Base-by-base conservation (phyloP, 1,284 basidiomycete genomes). In the Porodaedalea pini region DNA sequence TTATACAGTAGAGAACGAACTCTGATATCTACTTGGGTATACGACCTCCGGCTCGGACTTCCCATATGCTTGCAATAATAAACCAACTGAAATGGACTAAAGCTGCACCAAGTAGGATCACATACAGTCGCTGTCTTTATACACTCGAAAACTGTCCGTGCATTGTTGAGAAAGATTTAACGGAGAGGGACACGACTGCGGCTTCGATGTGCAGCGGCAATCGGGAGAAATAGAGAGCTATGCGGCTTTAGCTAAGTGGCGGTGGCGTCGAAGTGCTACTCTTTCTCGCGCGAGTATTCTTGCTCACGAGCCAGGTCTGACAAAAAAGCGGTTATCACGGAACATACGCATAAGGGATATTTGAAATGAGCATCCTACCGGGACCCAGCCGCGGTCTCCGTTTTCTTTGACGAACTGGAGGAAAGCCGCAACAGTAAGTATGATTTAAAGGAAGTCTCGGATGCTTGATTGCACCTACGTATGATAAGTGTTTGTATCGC, bases 401-500 rank as follows among this genome's bases (percentile, higher is more conserved):
- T 68, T 72, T 7, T 73, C 71, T 57, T 76, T 72, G 61, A 79
- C 74, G 27, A 75, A 68, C 62, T 73, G 65, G 2, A 56, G 61
- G 59, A 60, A 25, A 56, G 54, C 36, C 6, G 40, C 34, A 55
- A 62, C 45, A 52, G 53, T 45, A 57, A 60, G 41, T 54, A 8
- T 21, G 10, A 44, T 39, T 52, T n/a, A 32, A 55, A 62, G 17
- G 29, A 32, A 25, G 15, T 23, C 10, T 29, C 27, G 10, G 15
- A 40, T 41, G 23, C 5, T 15, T 15, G 21, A 10, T 17, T 31
- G 13, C 5, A 31, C 62, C n/a, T 54, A 65, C 64, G 64, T 76
- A 77, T 56, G 71, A 76, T 77, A 79, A 81, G 64, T 81, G 77
- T 61, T 81, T 82, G 67, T 82, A 83, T 63, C 78, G 74, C 71